Evolutionary conservation across 441 rosid species (phyloP).

Genomic region (Iberis amara): DNA sequence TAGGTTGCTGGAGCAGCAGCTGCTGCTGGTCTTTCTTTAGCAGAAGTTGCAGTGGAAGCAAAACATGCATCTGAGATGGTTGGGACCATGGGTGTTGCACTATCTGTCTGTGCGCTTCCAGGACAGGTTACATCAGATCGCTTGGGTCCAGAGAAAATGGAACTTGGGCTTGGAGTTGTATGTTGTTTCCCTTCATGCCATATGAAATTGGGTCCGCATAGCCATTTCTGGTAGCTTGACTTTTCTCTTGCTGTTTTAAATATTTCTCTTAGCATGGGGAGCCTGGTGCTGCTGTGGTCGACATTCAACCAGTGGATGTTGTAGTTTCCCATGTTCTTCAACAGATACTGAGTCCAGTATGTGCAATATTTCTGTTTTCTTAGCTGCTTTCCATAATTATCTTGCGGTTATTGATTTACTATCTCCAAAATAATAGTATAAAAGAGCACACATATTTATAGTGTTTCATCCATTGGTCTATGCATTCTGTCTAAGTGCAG

Average conservation of each 20-base stretch:
- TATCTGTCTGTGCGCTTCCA: slow-evolving; percentile 91
- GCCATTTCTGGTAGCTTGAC: too few species aligned
- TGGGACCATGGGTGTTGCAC: slow-evolving; percentile 97
- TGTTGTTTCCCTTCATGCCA: slow-evolving; percentile 29
- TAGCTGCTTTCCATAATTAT: slow-evolving; percentile 6
- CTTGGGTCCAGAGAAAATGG: slow-evolving; percentile 91
- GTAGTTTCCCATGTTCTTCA: slow-evolving; percentile 87
- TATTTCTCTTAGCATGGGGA: slow-evolving; percentile 73
- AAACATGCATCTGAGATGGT: slow-evolving; percentile 74
- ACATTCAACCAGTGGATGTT: slow-evolving; percentile 86
- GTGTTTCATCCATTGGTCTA: background rate
- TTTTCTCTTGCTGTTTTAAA: too few species aligned
- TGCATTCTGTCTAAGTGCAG: slow-evolving; percentile 44
- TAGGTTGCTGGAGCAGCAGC: slow-evolving; percentile 99
- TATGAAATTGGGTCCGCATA: too few species aligned
- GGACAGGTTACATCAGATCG: slow-evolving; percentile 90
- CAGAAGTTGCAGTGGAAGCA: slow-evolving; percentile 80
- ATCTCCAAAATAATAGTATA: background rate
- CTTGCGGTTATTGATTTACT: background rate
- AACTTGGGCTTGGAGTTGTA: slow-evolving; percentile 98
- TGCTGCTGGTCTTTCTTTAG: slow-evolving; percentile 75
- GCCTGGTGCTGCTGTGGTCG: slow-evolving; percentile 93
- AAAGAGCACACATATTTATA: background rate
- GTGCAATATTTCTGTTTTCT: slow-evolving; percentile 19
- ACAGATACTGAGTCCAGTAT: slow-evolving; percentile 75